Evolutionary conservation across 345 rosid genomes (phyloP), one percentile per base, ranked within the genome.

Genomic region (Gossypium arboreum): DNA sequence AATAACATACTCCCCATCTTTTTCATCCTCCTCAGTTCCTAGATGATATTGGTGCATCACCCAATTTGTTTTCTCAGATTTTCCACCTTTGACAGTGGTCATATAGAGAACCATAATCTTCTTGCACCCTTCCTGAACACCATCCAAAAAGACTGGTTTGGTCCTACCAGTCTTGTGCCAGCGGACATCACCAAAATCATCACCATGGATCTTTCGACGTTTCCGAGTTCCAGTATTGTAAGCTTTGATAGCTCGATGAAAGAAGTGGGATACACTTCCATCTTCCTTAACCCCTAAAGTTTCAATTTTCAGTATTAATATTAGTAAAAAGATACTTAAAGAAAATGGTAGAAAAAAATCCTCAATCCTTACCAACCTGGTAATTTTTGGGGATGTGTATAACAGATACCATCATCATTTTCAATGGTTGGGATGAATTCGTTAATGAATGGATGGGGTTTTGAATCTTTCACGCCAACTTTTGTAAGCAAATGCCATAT

Each of bases 141-240:
- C 98, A 76, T 93, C 93, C 75, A 90, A 60, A 43, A 84, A 80
- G 60, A 93, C 93, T 3, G 96, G 90, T 78, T 91, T 95, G 20
- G 98, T 95, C 83, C 76, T 86, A 58, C 99, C 99, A 44, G 98
- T 95, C 83, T 95, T 93, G 59, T 95, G 99, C 98, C 99, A 95
- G 75, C 99, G 92, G 12, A 93, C 98, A 84, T 90, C 99, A 16
- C 89, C 93, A 22, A 75, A 71, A 84, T 91, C 84, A 56, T 90
- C 98, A 13, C 87, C 94, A 52, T 87, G 88, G 70, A 95, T 93
- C 85, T 95, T 95, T 75, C 99, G 78, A 27, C 98, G 99, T 84
- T 95, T 93, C 69, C 97, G 84, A 73, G 93, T 95, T 73, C 97
- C 98, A 12, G 98, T 90, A 72, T 81, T 91, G 71, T 94, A 92